A percentile compares a stretch with the other conserved stretches of the same genome.
phyloP scores from a whole-genome alignment of 257 asterid genomes.

The Nicotiana otophora region DNA sequence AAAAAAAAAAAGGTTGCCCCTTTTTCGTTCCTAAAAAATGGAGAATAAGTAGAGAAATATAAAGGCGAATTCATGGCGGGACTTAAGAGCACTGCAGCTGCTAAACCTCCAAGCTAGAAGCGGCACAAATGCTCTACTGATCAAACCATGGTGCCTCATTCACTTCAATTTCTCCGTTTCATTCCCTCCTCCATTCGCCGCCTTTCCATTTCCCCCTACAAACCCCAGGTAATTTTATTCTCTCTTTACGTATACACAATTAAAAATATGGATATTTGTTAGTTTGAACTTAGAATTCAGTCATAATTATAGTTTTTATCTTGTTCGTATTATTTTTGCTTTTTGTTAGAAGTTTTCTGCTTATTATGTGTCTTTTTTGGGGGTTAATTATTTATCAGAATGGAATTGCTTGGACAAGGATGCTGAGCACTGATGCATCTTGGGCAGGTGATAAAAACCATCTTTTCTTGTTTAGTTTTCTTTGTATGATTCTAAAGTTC shows the following conservation, averaged over 20 bases:
- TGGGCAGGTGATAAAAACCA: constrained; percentile 34
- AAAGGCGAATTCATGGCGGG: neutral
- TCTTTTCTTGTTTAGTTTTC: constrained; percentile 10
- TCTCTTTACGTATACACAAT: neutral
- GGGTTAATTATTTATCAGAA: constrained; percentile 28
- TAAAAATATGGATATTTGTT: neutral
- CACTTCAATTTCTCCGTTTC: constrained; percentile 22
- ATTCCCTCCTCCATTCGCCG: constrained; percentile 18
- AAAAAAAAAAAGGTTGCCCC: neutral
- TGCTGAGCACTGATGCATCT: constrained; percentile 28
- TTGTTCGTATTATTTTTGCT: neutral
- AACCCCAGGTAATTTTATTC: constrained; percentile 28
- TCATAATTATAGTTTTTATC: neutral
- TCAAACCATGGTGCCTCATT: constrained; percentile 22
- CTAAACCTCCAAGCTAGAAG: neutral
- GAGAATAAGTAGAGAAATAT: neutral
- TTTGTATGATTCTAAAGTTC: neutral
- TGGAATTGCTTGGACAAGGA: constrained; percentile 40
- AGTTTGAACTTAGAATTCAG: neutral
- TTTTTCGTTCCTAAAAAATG: neutral
- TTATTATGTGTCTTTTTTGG: neutral
- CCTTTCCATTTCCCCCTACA: constrained; percentile 24
- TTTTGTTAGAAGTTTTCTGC: neutral
- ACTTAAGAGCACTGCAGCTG: neutral
- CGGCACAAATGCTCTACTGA: neutral